Percentiles rank a stretch among this genome's conserved stretches.
phyloP scores from a whole-genome alignment of 2,329 filamentous ascomycete genomes.

The Trichoderma citrinoviride region DNA sequence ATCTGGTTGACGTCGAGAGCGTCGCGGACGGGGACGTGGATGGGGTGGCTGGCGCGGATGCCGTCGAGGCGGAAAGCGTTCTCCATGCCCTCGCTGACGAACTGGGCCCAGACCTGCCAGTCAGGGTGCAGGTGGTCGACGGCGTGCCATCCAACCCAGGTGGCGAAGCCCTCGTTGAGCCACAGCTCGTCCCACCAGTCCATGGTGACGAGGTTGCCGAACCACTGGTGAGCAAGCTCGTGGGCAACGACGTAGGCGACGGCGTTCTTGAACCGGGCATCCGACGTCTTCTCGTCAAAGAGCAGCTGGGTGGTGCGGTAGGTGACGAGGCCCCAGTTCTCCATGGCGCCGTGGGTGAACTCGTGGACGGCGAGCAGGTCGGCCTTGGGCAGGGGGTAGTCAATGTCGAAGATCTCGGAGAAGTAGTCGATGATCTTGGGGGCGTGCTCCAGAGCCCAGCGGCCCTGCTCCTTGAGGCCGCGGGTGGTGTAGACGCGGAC shows the following conservation, averaged over 20 bases:
- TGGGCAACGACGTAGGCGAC: conserved; percentile 98
- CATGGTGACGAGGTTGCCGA: conserved; percentile 93
- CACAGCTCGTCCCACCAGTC: conserved; percentile 95
- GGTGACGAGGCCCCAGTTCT: conserved; percentile 95
- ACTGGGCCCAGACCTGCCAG: conserved; percentile 97
- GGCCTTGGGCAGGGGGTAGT: conserved; percentile 89
- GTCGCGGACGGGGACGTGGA: conserved; percentile 91
- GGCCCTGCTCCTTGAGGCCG: conserved; percentile 89
- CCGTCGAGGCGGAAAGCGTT: conserved; percentile 86
- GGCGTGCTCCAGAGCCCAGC: conserved; percentile 84
- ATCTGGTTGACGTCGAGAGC: conserved; percentile 97
- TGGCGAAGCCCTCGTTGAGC: conserved; percentile 96
- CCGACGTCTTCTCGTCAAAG: conserved; percentile 91
- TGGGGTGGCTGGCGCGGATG: conserved; percentile 88
- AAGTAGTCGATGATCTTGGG: conserved; percentile 95
- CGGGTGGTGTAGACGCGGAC: conserved; percentile 94
- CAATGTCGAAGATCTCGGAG: conserved; percentile 89
- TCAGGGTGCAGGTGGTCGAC: conserved; percentile 91
- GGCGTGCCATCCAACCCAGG: conserved; percentile 95
- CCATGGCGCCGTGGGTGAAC: conserved; percentile 86
- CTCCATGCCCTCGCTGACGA: conserved; percentile 93
- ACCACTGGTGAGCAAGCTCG: conserved; percentile 95
- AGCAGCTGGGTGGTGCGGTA: conserved; percentile 93
- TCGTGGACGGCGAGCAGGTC: conserved; percentile 90
- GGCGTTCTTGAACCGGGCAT: conserved; percentile 85